phyloP scores from a whole-genome alignment of 495 filamentous ascomycete genomes.

The Monascus purpureus region DNA sequence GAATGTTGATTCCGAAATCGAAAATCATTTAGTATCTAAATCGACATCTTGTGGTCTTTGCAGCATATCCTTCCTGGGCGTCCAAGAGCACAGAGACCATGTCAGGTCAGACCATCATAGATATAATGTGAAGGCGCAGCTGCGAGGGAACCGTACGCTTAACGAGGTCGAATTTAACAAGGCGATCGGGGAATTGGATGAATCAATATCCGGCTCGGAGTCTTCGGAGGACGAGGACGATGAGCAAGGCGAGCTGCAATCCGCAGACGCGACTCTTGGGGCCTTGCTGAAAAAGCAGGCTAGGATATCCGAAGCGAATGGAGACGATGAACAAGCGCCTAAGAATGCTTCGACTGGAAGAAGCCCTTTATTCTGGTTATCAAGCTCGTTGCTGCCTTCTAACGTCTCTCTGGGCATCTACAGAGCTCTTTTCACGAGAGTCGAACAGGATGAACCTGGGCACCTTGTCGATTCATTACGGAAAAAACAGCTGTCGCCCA shows the following conservation, averaged over 20 bases:
- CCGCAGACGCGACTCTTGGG: constrained; percentile 46
- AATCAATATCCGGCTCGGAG: constrained; percentile 80
- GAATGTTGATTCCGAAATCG: constrained; percentile 14
- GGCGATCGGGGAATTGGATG: constrained; percentile 67
- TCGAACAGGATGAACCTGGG: constrained; percentile 49
- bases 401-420: constrained; percentile 79
- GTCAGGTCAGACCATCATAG: constrained; percentile 83
- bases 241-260: constrained; percentile 36
- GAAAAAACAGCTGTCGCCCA: constrained; percentile 59
- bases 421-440: constrained; percentile 59
- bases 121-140: constrained; percentile 86
- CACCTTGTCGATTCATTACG: constrained; percentile 51
- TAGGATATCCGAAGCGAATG: constrained; percentile 42
- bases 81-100: constrained; percentile 75
- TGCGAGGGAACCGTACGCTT: constrained; percentile 53
- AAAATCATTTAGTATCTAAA: constrained; percentile 36
- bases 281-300: constrained; percentile 74
- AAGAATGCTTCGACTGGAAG: constrained; percentile 47
- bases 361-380: constrained; percentile 75
- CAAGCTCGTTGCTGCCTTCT: constrained; percentile 53
- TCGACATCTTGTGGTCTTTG: constrained; percentile 77
- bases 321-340: constrained; percentile 30
- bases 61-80: constrained; percentile 47
- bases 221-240: constrained; percentile 42
- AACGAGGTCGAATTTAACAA: constrained; percentile 71